These are phyloP conservation scores for Saussurea involucrata DNA, from an alignment of 129 eudicot genomes.

Conservation along the genomic window DNA sequence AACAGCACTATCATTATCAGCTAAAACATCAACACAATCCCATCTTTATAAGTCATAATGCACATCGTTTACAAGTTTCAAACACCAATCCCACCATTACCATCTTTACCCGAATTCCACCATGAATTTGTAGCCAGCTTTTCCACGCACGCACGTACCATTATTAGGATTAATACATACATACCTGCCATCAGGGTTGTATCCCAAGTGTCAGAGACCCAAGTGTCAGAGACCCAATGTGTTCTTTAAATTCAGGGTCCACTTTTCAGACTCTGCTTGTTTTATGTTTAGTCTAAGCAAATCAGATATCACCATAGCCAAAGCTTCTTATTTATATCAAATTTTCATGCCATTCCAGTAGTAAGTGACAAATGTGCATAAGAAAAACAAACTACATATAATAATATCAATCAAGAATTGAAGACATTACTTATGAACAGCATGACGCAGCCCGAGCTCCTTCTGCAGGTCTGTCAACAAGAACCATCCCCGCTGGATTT, in stretches of 20 bases:
- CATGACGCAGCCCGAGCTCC: conserved; percentile 76
- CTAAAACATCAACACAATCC: background rate
- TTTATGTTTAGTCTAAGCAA: background rate
- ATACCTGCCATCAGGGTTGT: conserved; percentile 17
- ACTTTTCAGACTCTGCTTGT: background rate
- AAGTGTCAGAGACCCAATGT: background rate
- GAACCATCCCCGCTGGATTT: conserved; percentile 96
- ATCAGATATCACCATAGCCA: conserved; percentile 12
- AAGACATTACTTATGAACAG: conserved; percentile 56
- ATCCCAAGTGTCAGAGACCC: background rate
- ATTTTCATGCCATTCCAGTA: conserved; percentile 13
- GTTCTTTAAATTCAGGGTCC: background rate
- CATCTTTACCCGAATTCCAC: conserved; percentile 14
- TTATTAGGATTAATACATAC: background rate
- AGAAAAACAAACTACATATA: conserved; percentile 20
- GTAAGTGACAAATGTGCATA: conserved; percentile 22
- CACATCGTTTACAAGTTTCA: conserved; percentile 23
- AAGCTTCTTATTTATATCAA: conserved; percentile 21
- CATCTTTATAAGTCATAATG: background rate
- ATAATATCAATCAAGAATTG: conserved; percentile 12
- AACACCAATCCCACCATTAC: background rate
- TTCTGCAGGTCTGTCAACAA: conserved; percentile 74
- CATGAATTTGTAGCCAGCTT: background rate
- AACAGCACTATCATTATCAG: background rate
- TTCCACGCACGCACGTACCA: background rate